Percentiles rank a stretch among this genome's conserved stretches.
These are phyloP conservation scores for Drosera capensis DNA, from an alignment of 148 eudicot species.

Conservation along the genomic window DNA sequence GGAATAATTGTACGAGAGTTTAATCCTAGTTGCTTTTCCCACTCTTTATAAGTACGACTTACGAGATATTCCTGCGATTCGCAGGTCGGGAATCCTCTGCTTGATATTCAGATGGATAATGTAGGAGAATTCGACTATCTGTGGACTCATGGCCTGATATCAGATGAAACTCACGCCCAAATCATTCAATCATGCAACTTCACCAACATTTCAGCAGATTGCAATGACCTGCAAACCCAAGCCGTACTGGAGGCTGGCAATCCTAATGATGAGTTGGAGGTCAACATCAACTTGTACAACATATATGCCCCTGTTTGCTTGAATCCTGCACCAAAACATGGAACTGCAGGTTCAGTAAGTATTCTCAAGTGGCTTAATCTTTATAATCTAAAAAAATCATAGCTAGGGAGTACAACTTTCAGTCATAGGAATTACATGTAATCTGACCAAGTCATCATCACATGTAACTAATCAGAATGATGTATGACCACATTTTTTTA, in stretches of 20 bases:
- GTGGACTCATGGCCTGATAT: slow-evolving; percentile 18
- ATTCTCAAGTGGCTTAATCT: too few relatives aligned
- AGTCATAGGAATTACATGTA: background rate
- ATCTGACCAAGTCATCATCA: too few relatives aligned
- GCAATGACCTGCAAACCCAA: background rate
- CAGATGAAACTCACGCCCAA: slow-evolving; percentile 20
- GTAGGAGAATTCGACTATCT: slow-evolving; percentile 16
- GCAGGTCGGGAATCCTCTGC: slow-evolving; percentile 31
- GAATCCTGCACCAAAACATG: slow-evolving; percentile 1
- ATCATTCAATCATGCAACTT: slow-evolving; percentile 9
- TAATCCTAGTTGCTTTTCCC: background rate
- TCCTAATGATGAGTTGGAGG: slow-evolving; percentile 9
- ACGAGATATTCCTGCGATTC: background rate
- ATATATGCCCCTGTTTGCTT: slow-evolving; percentile 21
- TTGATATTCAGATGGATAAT: slow-evolving; percentile 13
- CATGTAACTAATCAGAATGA: background rate
- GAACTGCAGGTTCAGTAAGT: slow-evolving; percentile 13
- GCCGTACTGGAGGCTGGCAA: too few relatives aligned
- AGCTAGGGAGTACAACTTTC: too few relatives aligned
- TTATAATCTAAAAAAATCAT: too few relatives aligned
- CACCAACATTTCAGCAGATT: background rate
- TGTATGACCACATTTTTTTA: background rate
- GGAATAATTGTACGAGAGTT: slow-evolving; percentile 23
- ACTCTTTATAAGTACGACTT: background rate
- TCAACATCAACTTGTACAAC: slow-evolving; percentile 22